A percentile compares a stretch with the other conserved stretches of the same genome.
Conservation (phyloP, 2,329 filamentous ascomycete species). For the Stagonosporopsis chrysanthemi region DNA sequence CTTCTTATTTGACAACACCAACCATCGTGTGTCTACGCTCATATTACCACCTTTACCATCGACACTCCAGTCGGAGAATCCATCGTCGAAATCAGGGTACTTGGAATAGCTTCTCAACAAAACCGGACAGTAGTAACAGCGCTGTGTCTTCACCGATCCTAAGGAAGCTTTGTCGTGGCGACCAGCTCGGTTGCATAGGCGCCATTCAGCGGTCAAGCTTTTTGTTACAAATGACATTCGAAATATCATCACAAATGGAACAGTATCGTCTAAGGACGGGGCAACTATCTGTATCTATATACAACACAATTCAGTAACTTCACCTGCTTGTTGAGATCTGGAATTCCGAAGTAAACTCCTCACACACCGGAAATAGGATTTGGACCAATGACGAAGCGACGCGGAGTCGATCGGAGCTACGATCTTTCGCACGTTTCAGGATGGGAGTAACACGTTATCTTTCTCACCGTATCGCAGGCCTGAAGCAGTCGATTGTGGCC, state of each 20-base stretch:
- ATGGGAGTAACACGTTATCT: not conserved
- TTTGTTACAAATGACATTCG: not conserved
- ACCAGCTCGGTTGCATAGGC: not conserved
- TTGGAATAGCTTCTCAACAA: not conserved
- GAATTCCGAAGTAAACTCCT: not conserved
- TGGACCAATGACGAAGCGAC: conserved; percentile 2
- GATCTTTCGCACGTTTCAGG: conserved; percentile 8
- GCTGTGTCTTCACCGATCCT: not conserved
- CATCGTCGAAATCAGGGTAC: not conserved
- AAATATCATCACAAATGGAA: not conserved
- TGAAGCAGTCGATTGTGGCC: not conserved
- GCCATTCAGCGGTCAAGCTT: not conserved
- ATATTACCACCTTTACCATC: not conserved
- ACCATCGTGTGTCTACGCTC: not conserved
- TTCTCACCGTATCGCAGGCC: conserved; percentile 5
- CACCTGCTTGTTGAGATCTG: not conserved
- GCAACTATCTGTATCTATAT: conserved; percentile 13
- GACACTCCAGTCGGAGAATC: not conserved
- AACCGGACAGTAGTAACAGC: not conserved
- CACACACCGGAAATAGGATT: not conserved
- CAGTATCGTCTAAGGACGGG: not conserved
- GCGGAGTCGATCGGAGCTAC: conserved; percentile 4
- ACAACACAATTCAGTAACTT: not conserved
- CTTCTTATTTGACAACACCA: not conserved
- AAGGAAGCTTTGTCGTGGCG: not conserved